These are phyloP conservation scores for Lachancea nothofagi DNA, from an alignment of 805 yeast genomes.

Conservation along the genomic window DNA sequence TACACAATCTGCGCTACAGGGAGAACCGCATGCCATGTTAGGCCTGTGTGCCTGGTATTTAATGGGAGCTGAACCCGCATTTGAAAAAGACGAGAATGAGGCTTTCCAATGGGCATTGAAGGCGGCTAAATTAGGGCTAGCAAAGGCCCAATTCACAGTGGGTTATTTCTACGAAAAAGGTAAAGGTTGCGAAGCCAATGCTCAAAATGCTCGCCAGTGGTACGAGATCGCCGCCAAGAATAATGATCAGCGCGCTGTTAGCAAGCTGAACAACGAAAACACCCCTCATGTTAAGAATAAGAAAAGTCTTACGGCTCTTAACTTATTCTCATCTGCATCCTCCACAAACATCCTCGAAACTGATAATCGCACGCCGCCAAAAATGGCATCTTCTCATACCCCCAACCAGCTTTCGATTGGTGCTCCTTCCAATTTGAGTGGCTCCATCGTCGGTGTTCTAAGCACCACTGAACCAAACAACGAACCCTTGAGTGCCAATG, in stretches of 20 bases:
- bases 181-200: conserved; percentile 67
- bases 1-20: conserved; percentile 82
- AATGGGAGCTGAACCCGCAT: conserved; percentile 80
- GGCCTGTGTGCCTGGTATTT: conserved; percentile 96
- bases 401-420: conserved; percentile 2
- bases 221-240: conserved; percentile 64
- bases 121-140: conserved; percentile 69
- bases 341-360: background rate
- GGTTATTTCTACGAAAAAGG: conserved; percentile 85
- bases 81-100: conserved; percentile 72
- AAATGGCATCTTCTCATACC: background rate
- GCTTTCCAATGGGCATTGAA: conserved; percentile 92
- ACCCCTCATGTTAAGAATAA: background rate
- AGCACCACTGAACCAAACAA: too few species aligned
- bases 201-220: conserved; percentile 63
- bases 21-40: conserved; percentile 85
- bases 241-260: conserved; percentile 47
- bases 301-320: conserved; percentile 6
- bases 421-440: conserved; percentile 1
- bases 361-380: background rate
- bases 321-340: conserved; percentile 6
- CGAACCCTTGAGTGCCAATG: too few species aligned
- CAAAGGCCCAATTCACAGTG: conserved; percentile 80
- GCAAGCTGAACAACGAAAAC: conserved; percentile 25
- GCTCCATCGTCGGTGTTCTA: background rate